Evolutionary conservation across 805 yeast species (phyloP).

Genomic region (Tetrapisispora fleetii): DNA sequence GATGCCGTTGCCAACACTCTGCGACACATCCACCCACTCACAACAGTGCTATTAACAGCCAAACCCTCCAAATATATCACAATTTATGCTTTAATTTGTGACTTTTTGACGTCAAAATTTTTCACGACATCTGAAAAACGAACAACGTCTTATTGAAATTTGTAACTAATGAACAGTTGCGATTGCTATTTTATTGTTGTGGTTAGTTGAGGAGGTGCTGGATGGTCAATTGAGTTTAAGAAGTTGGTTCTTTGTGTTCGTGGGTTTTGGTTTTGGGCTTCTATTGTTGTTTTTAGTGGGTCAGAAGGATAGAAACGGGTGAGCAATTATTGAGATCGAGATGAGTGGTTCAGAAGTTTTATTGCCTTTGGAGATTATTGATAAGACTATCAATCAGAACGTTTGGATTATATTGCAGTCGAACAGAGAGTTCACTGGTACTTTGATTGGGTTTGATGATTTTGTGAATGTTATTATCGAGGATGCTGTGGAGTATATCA

Average conservation of each 20-base stretch:
- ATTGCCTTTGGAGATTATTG: conserved; percentile 77
- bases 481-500: conserved; percentile 39
- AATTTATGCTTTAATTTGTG: not conserved
- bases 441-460: conserved; percentile 86
- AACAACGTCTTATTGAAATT: too few species aligned
- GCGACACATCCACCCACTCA: too few species aligned
- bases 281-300: not conserved
- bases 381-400: conserved; percentile 72
- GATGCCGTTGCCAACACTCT: too few species aligned
- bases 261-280: too few species aligned
- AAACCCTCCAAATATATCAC: not conserved
- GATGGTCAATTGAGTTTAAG: too few species aligned
- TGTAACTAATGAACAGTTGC: too few species aligned
- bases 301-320: not conserved
- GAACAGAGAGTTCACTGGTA: conserved; percentile 77
- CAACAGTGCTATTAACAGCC: not conserved
- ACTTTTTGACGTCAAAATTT: not conserved
- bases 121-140: not conserved
- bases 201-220: too few species aligned
- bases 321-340: not conserved
- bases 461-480: conserved; percentile 85
- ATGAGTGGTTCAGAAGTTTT: conserved; percentile 21
- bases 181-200: too few species aligned
- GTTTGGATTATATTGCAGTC: conserved; percentile 54
- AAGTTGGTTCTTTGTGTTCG: too few species aligned